A percentile compares a stretch with the other conserved stretches of the same genome.
phyloP scores from a whole-genome alignment of 345 rosid genomes.

The Firmiana major region DNA sequence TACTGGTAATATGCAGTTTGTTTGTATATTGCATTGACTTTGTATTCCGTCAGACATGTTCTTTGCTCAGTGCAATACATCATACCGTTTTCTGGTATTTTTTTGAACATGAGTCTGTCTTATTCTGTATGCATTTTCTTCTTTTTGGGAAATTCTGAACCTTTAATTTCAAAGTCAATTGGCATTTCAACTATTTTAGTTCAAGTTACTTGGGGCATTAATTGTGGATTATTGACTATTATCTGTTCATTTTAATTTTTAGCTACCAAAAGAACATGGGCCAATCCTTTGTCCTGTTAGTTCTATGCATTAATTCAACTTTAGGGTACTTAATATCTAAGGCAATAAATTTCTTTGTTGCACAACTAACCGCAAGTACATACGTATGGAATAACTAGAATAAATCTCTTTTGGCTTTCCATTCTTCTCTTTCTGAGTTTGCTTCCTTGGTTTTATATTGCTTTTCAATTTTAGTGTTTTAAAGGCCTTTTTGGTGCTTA shows the following conservation, averaged over 20 bases:
- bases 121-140: neutral
- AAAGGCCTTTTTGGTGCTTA: slow-evolving; percentile 8
- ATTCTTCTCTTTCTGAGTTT: neutral
- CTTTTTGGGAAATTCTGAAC: neutral
- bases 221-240: neutral
- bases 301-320: neutral
- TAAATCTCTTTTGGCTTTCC: neutral
- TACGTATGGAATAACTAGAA: neutral
- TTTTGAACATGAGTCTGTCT: neutral
- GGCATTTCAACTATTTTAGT: neutral
- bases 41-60: neutral
- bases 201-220: neutral
- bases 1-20: neutral
- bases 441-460: neutral
- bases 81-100: neutral
- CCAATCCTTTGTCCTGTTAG: neutral
- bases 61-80: neutral
- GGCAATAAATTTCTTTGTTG: neutral
- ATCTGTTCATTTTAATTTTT: neutral
- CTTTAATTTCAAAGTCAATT: neutral
- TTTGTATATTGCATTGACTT: neutral
- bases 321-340: neutral
- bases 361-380: neutral
- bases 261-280: neutral
- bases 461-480: neutral